Percentiles rank a stretch among this genome's conserved stretches.
Evolutionary conservation across 352 stramenopile genomes (phyloP).

Genomic region (Phytophthora pini): DNA sequence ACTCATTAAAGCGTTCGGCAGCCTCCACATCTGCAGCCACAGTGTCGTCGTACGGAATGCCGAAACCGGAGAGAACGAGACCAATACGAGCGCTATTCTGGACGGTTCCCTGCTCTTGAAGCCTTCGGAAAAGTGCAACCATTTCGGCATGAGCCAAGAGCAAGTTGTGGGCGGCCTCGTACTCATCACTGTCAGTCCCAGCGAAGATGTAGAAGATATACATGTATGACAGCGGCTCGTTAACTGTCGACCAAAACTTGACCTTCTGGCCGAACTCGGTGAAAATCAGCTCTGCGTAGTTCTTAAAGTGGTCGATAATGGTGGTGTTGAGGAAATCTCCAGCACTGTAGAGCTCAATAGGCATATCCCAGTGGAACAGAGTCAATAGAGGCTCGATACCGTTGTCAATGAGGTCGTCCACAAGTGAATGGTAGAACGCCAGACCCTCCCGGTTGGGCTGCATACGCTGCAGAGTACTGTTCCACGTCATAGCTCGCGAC

Average conservation of each 20-base stretch:
- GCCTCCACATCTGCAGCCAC: slow-evolving; percentile 51
- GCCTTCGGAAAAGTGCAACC: slow-evolving; percentile 81
- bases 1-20: slow-evolving; percentile 83
- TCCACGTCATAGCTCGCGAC: background rate
- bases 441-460: background rate
- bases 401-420: background rate
- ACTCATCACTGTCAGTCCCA: slow-evolving; percentile 27
- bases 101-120: slow-evolving; percentile 57
- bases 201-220: slow-evolving; percentile 86
- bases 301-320: slow-evolving; percentile 71
- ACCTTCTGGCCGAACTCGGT: slow-evolving; percentile 90
- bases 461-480: background rate
- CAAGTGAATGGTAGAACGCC: background rate
- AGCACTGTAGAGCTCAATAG: slow-evolving; percentile 36
- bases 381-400: background rate
- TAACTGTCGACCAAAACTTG: slow-evolving; percentile 95
- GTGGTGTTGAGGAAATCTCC: slow-evolving; percentile 30
- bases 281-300: slow-evolving; percentile 94
- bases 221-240: slow-evolving; percentile 90
- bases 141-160: slow-evolving; percentile 89
- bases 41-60: slow-evolving; percentile 71
- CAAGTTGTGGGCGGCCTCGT: slow-evolving; percentile 83
- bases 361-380: slow-evolving; percentile 30
- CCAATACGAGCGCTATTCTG: slow-evolving; percentile 79
- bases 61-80: slow-evolving; percentile 90